phyloP scores from a whole-genome alignment of 345 rosid genomes.

The Laguncularia racemosa region DNA sequence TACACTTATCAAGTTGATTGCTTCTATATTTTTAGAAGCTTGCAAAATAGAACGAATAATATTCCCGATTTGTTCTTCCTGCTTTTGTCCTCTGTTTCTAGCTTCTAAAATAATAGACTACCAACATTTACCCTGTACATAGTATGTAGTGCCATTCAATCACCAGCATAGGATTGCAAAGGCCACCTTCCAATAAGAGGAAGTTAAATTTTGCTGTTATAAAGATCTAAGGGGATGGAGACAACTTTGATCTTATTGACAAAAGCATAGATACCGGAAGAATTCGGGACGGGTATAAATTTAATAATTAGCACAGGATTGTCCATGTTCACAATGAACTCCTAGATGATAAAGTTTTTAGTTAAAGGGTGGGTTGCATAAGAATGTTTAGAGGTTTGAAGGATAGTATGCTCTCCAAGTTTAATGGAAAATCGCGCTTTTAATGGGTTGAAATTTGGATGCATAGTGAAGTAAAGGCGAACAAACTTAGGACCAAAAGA shows the following conservation, averaged over 20 bases:
- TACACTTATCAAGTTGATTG: too few relatives aligned
- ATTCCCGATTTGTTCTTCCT: too few relatives aligned
- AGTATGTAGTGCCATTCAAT: conserved; percentile 16
- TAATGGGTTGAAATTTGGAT: conserved; percentile 1
- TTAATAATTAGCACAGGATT: conserved; percentile 14
- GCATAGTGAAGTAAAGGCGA: conserved; percentile 16
- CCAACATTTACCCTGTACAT: conserved; percentile 26
- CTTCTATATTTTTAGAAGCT: too few relatives aligned
- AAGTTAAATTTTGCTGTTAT: background rate
- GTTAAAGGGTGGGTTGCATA: background rate
- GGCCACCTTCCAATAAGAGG: background rate
- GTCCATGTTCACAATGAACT: conserved; percentile 1
- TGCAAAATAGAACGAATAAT: too few relatives aligned
- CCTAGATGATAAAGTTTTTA: background rate
- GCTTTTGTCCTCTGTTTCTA: too few relatives aligned
- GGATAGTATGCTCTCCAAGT: conserved; percentile 4
- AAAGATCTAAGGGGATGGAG: conserved; percentile 19
- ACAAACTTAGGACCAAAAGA: conserved; percentile 18
- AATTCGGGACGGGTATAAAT: conserved; percentile 13
- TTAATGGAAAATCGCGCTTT: conserved; percentile 11
- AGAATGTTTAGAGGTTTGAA: conserved; percentile 12
- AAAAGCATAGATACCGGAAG: conserved; percentile 18
- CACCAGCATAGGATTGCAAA: too few relatives aligned
- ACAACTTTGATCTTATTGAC: conserved; percentile 23
- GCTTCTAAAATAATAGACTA: too few relatives aligned